Evolutionary conservation across 805 yeast species (phyloP).

Genomic region (Yarrowia keelungensis): DNA sequence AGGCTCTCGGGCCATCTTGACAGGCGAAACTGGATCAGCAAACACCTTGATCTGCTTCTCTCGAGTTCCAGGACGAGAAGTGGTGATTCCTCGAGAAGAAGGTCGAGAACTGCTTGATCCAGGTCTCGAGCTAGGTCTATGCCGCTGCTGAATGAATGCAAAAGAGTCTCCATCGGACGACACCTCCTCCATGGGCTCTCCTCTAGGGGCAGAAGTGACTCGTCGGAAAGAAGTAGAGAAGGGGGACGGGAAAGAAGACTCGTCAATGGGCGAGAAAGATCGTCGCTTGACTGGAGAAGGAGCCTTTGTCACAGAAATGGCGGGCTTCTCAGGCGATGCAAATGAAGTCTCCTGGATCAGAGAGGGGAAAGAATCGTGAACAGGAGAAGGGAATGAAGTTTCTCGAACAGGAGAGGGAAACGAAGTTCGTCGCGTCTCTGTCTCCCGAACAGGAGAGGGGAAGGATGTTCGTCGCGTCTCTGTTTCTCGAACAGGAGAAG

Average conservation of each 20-base stretch:
- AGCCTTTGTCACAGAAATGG: neutral
- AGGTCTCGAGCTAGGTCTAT: constrained; percentile 4
- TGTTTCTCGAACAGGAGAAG: constrained; percentile 1
- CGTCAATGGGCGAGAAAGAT: constrained; percentile 2
- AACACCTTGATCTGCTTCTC: constrained; percentile 26
- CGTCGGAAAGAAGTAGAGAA: constrained; percentile 21
- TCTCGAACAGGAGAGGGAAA: constrained; percentile 7
- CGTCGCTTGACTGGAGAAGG: neutral
- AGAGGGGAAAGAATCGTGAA: constrained; percentile 6
- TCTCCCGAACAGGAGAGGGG: constrained; percentile 2
- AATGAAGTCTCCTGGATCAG: constrained; percentile 1
- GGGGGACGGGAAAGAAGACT: constrained; percentile 28
- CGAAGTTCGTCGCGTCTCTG: neutral
- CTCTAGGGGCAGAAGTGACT: neutral
- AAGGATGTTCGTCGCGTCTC: neutral
- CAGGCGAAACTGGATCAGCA: constrained; percentile 16
- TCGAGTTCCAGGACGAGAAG: constrained; percentile 15
- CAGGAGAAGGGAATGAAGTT: constrained; percentile 8
- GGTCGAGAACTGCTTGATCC: neutral
- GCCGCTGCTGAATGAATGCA: constrained; percentile 8
- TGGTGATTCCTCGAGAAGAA: neutral
- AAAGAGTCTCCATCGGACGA: constrained; percentile 5
- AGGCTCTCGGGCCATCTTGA: neutral
- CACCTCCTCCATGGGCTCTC: constrained; percentile 18
- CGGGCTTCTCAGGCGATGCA: neutral